Conservation (phyloP, 345 rosid species). For the Adansonia digitata region DNA sequence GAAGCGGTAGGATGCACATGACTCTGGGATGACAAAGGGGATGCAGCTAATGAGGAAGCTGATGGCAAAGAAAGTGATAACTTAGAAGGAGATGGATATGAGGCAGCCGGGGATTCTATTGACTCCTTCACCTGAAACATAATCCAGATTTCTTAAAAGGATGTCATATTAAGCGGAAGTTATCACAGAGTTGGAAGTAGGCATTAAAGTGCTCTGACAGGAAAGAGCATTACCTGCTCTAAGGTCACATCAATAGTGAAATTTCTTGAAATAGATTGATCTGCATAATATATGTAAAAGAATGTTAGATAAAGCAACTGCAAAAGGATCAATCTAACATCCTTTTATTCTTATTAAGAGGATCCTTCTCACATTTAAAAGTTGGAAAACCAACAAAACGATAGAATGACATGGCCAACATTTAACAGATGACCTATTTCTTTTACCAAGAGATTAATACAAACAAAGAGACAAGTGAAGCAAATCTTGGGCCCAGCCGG, state of each 20-base stretch:
- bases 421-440: not conserved
- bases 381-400: not conserved
- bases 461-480: not conserved
- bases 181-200: not conserved
- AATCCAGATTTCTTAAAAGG: slow-evolving; percentile 9
- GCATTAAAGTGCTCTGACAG: slow-evolving; percentile 4
- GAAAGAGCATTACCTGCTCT: slow-evolving; percentile 55
- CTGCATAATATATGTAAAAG: slow-evolving; percentile 37
- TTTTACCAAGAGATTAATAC: not conserved
- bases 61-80: slow-evolving; percentile 58
- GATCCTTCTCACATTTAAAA: not conserved
- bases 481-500: not conserved
- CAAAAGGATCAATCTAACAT: not conserved
- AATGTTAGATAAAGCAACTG: not conserved
- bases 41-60: slow-evolving; percentile 49
- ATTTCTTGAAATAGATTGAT: slow-evolving; percentile 57
- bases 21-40: slow-evolving; percentile 51
- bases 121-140: slow-evolving; percentile 44
- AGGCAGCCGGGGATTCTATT: slow-evolving; percentile 39
- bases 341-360: not conserved
- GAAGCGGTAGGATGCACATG: slow-evolving; percentile 40
- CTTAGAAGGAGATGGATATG: slow-evolving; percentile 48
- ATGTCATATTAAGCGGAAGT: slow-evolving; percentile 1
- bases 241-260: slow-evolving; percentile 51
- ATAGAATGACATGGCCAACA: not conserved